phyloP scores from a whole-genome alignment of 1,284 basidiomycete species.

The Microbotryomycetes sp. region DNA sequence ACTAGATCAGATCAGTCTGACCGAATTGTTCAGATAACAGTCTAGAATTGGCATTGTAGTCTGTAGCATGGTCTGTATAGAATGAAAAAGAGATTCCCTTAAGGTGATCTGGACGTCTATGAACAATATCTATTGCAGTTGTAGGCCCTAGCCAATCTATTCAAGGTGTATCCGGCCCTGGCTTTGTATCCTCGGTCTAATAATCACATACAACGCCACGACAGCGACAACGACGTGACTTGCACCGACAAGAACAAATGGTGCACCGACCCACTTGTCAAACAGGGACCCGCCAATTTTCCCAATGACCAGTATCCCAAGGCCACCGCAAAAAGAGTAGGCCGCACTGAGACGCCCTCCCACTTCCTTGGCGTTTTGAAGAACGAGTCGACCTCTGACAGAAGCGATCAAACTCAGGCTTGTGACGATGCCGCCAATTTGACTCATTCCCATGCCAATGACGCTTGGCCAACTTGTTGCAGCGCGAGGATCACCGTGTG shows the following conservation, averaged over 20 bases:
- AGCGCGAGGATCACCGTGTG: conserved; percentile 13
- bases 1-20: background rate
- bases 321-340: conserved; percentile 28
- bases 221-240: conserved; percentile 11
- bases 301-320: conserved; percentile 29
- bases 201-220: background rate
- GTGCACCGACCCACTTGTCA: conserved; percentile 14
- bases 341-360: conserved; percentile 25
- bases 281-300: conserved; percentile 17
- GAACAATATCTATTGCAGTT: no score
- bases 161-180: no score
- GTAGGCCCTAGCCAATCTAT: no score
- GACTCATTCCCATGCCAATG: conserved; percentile 14
- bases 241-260: conserved; percentile 19
- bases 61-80: no score
- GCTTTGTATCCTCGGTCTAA: no score
- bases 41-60: no score
- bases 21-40: no score
- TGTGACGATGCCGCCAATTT: conserved; percentile 25
- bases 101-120: no score
- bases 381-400: conserved; percentile 2
- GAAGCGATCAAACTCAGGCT: conserved; percentile 25
- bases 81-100: no score
- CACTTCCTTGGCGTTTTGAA: conserved; percentile 10
- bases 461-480: conserved; percentile 9